Conservation (phyloP, 2,329 filamentous ascomycete genomes). For the Chaetomium strumarium region DNA sequence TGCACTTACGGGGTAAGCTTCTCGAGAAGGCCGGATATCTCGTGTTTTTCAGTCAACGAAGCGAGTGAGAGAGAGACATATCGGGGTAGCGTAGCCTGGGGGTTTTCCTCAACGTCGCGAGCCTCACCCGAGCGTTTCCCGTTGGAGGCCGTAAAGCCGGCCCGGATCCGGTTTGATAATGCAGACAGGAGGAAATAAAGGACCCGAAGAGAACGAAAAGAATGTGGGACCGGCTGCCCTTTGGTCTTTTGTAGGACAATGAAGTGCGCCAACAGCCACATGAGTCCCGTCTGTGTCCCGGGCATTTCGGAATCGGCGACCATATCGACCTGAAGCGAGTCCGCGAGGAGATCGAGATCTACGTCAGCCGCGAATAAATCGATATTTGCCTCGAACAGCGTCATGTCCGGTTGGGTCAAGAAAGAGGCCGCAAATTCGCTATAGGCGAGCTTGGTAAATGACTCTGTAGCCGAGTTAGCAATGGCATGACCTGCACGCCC, state of each 20-base stretch:
- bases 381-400: slow-evolving; percentile 38
- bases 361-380: slow-evolving; percentile 33
- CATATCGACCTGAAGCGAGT: slow-evolving; percentile 36
- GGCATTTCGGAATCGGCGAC: slow-evolving; percentile 23
- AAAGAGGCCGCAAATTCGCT: slow-evolving; percentile 35
- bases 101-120: slow-evolving; percentile 7
- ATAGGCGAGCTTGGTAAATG: slow-evolving; percentile 28
- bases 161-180: slow-evolving; percentile 46
- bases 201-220: slow-evolving; percentile 42
- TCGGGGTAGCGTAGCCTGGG: slow-evolving; percentile 33
- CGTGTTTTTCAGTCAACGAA: slow-evolving; percentile 68
- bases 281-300: slow-evolving; percentile 37
- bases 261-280: slow-evolving; percentile 64
- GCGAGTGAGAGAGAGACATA: slow-evolving; percentile 62
- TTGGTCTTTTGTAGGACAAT: slow-evolving; percentile 48
- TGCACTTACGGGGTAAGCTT: slow-evolving; percentile 36
- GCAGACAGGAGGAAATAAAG: slow-evolving; percentile 49
- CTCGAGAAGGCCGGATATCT: slow-evolving; percentile 58
- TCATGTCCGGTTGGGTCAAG: slow-evolving; percentile 33
- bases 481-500: not conserved
- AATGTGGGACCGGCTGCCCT: slow-evolving; percentile 30
- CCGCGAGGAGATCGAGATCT: slow-evolving; percentile 36
- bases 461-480: slow-evolving; percentile 11
- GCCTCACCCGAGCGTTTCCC: slow-evolving; percentile 16
- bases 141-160: slow-evolving; percentile 32